A percentile compares a stretch with the other conserved stretches of the same genome.
These are phyloP conservation scores for Metschnikowia colocasiae DNA, from an alignment of 805 yeast genomes.

Conservation along the genomic window DNA sequence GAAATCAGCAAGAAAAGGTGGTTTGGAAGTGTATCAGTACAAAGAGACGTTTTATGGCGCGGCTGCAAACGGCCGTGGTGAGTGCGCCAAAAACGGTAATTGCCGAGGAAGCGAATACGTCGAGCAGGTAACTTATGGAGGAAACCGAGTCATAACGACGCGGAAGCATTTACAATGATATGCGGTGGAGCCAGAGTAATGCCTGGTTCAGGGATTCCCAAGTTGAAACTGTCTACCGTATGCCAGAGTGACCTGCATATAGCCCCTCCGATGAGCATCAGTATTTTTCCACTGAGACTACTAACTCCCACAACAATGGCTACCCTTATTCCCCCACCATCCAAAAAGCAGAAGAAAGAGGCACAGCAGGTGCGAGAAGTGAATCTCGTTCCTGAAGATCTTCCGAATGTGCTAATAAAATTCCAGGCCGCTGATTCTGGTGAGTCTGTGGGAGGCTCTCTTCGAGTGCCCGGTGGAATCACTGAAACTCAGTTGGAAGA, in stretches of 20 bases:
- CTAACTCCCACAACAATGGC: constrained; percentile 54
- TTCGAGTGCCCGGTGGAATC: constrained; percentile 88
- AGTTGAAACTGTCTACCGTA: too few relatives aligned
- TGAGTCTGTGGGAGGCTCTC: constrained; percentile 73
- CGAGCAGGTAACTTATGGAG: background rate
- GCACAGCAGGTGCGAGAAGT: constrained; percentile 81
- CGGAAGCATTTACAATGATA: too few relatives aligned
- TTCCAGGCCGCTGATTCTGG: constrained; percentile 95
- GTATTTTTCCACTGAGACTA: constrained; percentile 4
- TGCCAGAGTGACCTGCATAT: background rate
- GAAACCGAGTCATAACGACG: too few relatives aligned
- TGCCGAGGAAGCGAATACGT: background rate
- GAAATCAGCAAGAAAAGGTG: background rate
- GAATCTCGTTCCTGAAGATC: constrained; percentile 65
- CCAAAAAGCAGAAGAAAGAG: constrained; percentile 78
- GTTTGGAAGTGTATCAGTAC: background rate
- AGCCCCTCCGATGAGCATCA: constrained; percentile 16
- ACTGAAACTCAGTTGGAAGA: constrained; percentile 85
- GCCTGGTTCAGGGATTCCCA: too few relatives aligned
- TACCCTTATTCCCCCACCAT: constrained; percentile 88
- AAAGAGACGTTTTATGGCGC: background rate
- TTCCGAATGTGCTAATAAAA: constrained; percentile 83
- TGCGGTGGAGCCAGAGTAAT: too few relatives aligned
- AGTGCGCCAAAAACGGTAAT: background rate
- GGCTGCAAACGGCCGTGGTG: constrained; percentile 1